These are phyloP conservation scores for Pyronema domesticum DNA, from an alignment of 495 filamentous ascomycete species.

Conservation along the genomic window DNA sequence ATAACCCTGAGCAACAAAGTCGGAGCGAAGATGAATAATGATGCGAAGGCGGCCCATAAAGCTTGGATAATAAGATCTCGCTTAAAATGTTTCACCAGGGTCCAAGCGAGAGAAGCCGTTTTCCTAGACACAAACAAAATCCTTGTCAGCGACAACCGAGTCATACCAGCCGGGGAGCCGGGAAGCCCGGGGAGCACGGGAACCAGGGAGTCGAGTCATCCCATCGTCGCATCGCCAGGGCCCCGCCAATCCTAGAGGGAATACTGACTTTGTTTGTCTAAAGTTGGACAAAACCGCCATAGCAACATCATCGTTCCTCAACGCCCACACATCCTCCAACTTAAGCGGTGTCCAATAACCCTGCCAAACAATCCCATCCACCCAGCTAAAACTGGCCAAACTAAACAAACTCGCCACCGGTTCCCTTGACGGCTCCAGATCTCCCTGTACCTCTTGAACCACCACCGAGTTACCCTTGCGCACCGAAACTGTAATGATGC, in stretches of 20 bases:
- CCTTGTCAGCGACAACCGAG: background rate
- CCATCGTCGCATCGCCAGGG: background rate
- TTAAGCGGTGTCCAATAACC: conserved; percentile 80
- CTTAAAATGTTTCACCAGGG: conserved; percentile 70
- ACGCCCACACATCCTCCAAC: conserved; percentile 76
- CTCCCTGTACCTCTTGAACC: conserved; percentile 66
- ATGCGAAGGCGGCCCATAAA: conserved; percentile 57
- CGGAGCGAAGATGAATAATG: conserved; percentile 72
- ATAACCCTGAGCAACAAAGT: conserved; percentile 83
- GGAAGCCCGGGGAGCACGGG: too few relatives aligned
- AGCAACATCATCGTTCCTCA: conserved; percentile 74
- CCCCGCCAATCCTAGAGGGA: background rate
- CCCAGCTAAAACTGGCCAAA: conserved; percentile 73
- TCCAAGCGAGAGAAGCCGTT: conserved; percentile 61
- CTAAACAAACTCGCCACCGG: conserved; percentile 76
- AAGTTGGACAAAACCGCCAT: conserved; percentile 61
- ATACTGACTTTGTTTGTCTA: conserved; percentile 36
- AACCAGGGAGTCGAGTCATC: too few relatives aligned
- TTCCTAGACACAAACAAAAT: conserved; percentile 38
- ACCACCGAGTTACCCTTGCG: conserved; percentile 86
- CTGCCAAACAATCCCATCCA: conserved; percentile 72
- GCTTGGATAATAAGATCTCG: conserved; percentile 58
- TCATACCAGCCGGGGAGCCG: too few relatives aligned
- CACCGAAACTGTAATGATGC: conserved; percentile 57
- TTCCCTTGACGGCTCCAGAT: conserved; percentile 68